Base-by-base conservation (phyloP, 805 yeast species). In the Candida nonsorbophila region DNA sequence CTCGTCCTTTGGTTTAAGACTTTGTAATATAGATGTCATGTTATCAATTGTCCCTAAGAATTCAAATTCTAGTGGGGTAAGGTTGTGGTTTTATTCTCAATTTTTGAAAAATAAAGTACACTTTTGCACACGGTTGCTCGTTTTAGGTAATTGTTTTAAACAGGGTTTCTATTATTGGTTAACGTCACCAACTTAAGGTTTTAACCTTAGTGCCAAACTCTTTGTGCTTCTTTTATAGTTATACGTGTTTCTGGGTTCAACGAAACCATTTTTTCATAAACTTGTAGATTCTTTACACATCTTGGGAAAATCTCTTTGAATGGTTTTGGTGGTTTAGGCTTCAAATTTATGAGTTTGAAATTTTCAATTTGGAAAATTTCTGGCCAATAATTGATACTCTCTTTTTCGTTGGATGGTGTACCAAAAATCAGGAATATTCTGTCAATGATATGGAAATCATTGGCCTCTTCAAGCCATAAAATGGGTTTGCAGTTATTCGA, bases 371-470 rank as follows among this genome's bases (percentile, higher is more conserved):
- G 41, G 20, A 35, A 48, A 39, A 42, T 69, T 59, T 53, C 54
- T 9, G 55, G 59, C 67, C 67, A 64, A 36, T 49, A 54, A 31
- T 43, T 34, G 10, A 28, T 42, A 3, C 24, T 20, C 16, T 42
- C 37, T 14, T 33, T 22, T 5, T 34, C 20, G 13, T n/a, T 58
- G 50, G 29, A 30, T 0, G 88, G 87, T 0, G 84, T 72, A 1
- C 94, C 94, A 44, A 84, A 74, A 2, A 53, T 55, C 10, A 55
- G 47, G 39, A 81, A 70, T 1, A 80, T 71, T 12, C 69, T 57
- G 6, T 70, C 58, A n/a, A 79, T 58, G 11, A 84, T 58, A 3
- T 69, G 62, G 25, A 84, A 58, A 41, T 84, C 94, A 36, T 74
- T 72, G 14, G 55, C 48, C 19, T 67, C 56, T 0, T 36, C 39